Evolutionary conservation across 352 stramenopile species (phyloP).

Genomic region (Phytopythium mirpurense): DNA sequence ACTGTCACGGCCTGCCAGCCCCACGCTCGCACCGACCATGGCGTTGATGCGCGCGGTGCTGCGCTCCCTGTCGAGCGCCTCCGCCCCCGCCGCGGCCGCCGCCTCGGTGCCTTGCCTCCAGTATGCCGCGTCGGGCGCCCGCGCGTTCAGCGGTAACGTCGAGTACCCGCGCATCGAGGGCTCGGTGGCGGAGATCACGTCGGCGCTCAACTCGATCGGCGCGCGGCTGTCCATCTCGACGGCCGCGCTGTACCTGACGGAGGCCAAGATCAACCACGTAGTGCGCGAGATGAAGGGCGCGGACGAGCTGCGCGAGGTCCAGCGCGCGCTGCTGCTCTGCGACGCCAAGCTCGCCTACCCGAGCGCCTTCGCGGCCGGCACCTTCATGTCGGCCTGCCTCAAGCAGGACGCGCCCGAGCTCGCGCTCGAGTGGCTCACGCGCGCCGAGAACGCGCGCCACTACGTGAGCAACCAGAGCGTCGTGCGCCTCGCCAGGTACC

Average conservation of each 20-base stretch:
- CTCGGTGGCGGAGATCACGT: slow-evolving; percentile 63
- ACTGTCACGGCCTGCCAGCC: too few relatives aligned
- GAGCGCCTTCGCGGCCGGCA: slow-evolving; percentile 47
- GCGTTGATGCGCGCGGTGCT: neutral
- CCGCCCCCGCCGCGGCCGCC: neutral
- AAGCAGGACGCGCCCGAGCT: slow-evolving; percentile 50
- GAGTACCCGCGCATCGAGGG: slow-evolving; percentile 80
- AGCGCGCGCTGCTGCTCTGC: slow-evolving; percentile 68
- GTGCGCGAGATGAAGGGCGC: slow-evolving; percentile 76
- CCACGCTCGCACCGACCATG: too few relatives aligned
- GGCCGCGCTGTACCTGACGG: slow-evolving; percentile 73
- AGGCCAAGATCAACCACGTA: slow-evolving; percentile 79
- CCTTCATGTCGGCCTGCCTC: slow-evolving; percentile 64
- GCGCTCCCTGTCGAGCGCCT: neutral
- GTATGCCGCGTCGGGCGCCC: slow-evolving; percentile 14
- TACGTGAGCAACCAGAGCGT: slow-evolving; percentile 79
- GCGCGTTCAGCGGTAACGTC: slow-evolving; percentile 75
- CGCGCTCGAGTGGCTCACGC: slow-evolving; percentile 64
- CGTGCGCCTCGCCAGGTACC: slow-evolving; percentile 69
- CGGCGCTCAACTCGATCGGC: slow-evolving; percentile 63
- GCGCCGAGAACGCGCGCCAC: slow-evolving; percentile 64
- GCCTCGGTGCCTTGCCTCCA: neutral
- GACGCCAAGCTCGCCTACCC: slow-evolving; percentile 78
- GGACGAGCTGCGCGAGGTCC: slow-evolving; percentile 64
- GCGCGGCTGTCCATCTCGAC: slow-evolving; percentile 73